Percentiles rank a stretch among this genome's conserved stretches.
Conservation (phyloP, 73 alveolate genomes). For the Paramecium caudatum region DNA sequence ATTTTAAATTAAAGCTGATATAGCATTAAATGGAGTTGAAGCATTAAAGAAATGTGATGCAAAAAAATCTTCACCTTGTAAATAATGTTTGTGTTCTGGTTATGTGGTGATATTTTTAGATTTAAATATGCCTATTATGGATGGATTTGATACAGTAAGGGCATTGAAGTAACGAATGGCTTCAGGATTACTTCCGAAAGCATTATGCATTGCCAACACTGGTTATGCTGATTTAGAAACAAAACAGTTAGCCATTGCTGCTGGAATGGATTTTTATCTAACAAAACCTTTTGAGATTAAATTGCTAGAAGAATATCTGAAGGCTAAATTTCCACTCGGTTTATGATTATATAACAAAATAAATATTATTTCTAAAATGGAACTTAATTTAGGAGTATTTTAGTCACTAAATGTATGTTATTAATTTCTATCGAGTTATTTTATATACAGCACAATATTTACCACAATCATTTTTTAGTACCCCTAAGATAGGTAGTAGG, state of each 20-base stretch:
- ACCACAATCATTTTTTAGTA: no score
- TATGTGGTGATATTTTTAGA: constrained; percentile 40
- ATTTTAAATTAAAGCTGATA: neutral
- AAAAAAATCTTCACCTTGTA: neutral
- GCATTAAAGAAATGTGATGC: neutral
- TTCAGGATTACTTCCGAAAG: neutral
- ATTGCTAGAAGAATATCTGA: neutral
- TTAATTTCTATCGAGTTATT: no score
- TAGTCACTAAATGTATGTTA: no score
- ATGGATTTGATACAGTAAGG: constrained; percentile 29
- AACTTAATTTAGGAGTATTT: no score
- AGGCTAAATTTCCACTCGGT: neutral
- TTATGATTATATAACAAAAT: neutral
- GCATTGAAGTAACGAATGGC: neutral
- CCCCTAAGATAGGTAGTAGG: no score
- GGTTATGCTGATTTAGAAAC: constrained; percentile 61
- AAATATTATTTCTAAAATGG: no score
- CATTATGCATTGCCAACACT: constrained; percentile 47
- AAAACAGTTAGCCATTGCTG: neutral
- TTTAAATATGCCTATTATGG: constrained; percentile 57
- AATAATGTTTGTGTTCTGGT: neutral
- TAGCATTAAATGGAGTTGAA: constrained; percentile 38
- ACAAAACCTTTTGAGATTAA: constrained; percentile 19
- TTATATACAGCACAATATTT: no score
- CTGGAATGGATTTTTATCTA: constrained; percentile 37